A percentile compares a stretch with the other conserved stretches of the same genome.
phyloP scores from a whole-genome alignment of 2,329 filamentous ascomycete species.

The Scytalidium lignicola region DNA sequence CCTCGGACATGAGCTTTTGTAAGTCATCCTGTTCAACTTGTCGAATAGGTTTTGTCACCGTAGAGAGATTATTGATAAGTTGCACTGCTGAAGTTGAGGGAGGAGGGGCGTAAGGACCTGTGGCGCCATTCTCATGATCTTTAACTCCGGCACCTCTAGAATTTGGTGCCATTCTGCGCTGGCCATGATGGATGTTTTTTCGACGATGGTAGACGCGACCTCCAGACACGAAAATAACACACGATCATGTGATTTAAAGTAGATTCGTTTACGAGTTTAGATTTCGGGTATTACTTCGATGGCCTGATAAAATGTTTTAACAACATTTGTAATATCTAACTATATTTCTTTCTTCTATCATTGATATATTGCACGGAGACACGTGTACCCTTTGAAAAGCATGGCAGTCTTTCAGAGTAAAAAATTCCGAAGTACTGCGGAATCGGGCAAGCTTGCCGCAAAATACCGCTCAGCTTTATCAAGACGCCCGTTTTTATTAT shows the following conservation, averaged over 20 bases:
- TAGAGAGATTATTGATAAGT: constrained; percentile 74
- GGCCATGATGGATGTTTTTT: constrained; percentile 14
- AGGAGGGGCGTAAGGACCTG: constrained; percentile 32
- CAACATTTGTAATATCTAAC: too few species aligned
- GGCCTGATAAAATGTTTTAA: too few species aligned
- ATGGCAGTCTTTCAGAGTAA: constrained; percentile 66
- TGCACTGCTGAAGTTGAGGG: constrained; percentile 85
- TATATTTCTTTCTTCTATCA: neutral
- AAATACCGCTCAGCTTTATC: constrained; percentile 71
- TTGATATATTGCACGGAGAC: too few species aligned
- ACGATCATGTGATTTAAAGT: constrained; percentile 11
- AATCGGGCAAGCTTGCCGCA: constrained; percentile 64
- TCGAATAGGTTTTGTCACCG: constrained; percentile 55
- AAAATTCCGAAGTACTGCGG: constrained; percentile 62
- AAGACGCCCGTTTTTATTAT: constrained; percentile 82
- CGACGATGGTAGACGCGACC: constrained; percentile 3
- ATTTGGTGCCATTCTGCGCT: constrained; percentile 18
- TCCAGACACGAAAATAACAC: constrained; percentile 6
- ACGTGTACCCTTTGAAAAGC: constrained; percentile 1
- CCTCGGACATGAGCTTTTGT: constrained; percentile 58
- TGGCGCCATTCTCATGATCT: constrained; percentile 8
- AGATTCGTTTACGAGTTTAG: constrained; percentile 3
- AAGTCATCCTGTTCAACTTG: constrained; percentile 69
- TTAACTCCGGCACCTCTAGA: constrained; percentile 8
- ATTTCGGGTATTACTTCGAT: neutral